Evolutionary conservation across 176 grass and related monocot genomes (phyloP).

Genomic region (Pharus latifolius): DNA sequence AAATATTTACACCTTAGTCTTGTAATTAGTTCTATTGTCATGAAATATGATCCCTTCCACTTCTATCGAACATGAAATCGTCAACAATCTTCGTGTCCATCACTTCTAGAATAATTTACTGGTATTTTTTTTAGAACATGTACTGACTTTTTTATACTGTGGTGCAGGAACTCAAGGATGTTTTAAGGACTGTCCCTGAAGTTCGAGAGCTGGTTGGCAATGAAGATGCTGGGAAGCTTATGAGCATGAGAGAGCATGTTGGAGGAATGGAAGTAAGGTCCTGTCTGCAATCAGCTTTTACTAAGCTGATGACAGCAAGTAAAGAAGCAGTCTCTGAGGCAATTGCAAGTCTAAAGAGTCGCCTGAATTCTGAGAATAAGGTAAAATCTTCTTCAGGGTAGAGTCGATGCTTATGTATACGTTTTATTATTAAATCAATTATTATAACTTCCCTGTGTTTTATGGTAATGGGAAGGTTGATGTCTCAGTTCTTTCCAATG

Average conservation of each 20-base stretch:
- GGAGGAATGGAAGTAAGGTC: constrained; percentile 29
- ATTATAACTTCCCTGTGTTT: background rate
- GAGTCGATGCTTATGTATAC: background rate
- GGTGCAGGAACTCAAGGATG: constrained; percentile 73
- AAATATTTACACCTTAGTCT: too few species aligned
- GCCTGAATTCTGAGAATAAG: constrained; percentile 60
- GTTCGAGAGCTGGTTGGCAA: constrained; percentile 51
- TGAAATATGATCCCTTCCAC: background rate
- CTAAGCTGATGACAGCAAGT: constrained; percentile 60
- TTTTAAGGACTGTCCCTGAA: constrained; percentile 66
- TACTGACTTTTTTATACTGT: constrained; percentile 9
- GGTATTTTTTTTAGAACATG: background rate
- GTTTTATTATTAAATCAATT: background rate
- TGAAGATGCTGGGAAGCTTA: constrained; percentile 34
- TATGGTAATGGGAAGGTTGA: background rate
- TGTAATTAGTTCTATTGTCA: too few species aligned
- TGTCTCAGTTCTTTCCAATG: background rate
- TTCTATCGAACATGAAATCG: background rate
- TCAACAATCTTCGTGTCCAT: background rate
- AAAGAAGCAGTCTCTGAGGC: constrained; percentile 46
- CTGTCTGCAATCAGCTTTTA: constrained; percentile 66
- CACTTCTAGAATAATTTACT: background rate
- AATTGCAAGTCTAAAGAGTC: constrained; percentile 48
- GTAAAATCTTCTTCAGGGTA: constrained; percentile 10
- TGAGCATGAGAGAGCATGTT: constrained; percentile 39